Evolutionary conservation across 768 basidiomycete genomes (phyloP).

Genomic region (Podaxis carcinomalis): DNA sequence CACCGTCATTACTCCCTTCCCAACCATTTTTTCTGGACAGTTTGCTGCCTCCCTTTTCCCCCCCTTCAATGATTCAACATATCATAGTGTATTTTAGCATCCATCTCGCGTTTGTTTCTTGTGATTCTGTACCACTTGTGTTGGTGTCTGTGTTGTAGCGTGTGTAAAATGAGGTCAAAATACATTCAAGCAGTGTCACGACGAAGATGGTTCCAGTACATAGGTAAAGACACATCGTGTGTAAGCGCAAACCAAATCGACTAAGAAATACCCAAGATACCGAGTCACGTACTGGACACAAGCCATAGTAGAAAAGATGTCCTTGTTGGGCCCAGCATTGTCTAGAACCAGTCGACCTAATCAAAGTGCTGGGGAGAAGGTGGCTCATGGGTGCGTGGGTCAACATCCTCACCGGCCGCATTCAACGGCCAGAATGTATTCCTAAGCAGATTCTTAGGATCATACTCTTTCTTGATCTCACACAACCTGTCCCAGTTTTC

Average conservation of each 20-base stretch:
- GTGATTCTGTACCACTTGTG: background rate
- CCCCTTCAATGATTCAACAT: no score
- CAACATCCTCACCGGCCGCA: conserved; percentile 48
- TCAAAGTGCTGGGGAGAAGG: conserved; percentile 36
- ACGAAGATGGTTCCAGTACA: background rate
- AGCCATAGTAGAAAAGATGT: background rate
- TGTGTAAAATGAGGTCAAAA: background rate
- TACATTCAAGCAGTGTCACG: background rate
- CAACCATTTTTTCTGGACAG: background rate
- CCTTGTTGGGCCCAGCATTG: background rate
- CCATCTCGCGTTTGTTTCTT: background rate
- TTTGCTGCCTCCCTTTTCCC: background rate
- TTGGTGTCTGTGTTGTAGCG: background rate
- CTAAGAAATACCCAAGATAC: background rate
- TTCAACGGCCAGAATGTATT: conserved; percentile 82
- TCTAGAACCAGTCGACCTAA: background rate
- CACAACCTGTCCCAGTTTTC: conserved; percentile 69
- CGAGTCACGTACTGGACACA: background rate
- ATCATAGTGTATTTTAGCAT: no score
- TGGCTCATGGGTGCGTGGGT: conserved; percentile 61
- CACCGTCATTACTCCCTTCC: background rate
- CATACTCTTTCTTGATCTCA: conserved; percentile 70
- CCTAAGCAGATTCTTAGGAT: conserved; percentile 71
- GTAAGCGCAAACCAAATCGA: background rate
- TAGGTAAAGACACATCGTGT: background rate